These are phyloP conservation scores for Staphylotrichum tortipilum DNA, from an alignment of 495 filamentous ascomycete species.

Conservation along the genomic window DNA sequence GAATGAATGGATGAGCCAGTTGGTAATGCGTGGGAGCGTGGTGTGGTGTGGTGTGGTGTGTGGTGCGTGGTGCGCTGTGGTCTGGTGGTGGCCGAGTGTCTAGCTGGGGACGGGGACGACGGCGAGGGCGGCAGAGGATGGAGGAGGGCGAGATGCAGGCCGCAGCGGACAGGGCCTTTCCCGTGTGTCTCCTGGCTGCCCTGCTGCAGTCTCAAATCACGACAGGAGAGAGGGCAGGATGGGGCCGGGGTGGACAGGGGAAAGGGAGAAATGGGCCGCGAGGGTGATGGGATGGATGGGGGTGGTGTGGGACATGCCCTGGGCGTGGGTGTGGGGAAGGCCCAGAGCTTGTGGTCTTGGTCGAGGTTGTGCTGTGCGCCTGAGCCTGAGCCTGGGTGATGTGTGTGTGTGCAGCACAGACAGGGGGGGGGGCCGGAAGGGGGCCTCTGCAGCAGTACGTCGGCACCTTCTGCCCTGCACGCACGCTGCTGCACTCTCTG, in stretches of 20 bases:
- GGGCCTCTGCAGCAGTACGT: no score
- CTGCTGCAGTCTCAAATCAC: slow-evolving; percentile 8
- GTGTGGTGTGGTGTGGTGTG: slow-evolving; percentile 4
- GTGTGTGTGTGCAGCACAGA: slow-evolving; percentile 2
- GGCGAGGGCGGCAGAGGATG: slow-evolving; percentile 14
- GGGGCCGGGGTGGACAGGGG: not conserved
- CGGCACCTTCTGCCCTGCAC: no score
- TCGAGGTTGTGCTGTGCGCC: no score
- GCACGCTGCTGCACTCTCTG: no score
- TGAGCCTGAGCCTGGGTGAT: no score
- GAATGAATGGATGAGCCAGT: not conserved
- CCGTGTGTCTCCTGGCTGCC: slow-evolving; percentile 5
- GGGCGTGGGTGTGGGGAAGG: no score
- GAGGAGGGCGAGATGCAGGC: slow-evolving; percentile 12
- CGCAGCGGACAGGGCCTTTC: slow-evolving; percentile 9
- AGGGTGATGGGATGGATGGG: no score
- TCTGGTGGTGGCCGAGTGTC: no score
- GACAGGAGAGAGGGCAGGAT: not conserved
- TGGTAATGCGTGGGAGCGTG: not conserved
- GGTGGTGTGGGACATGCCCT: not conserved
- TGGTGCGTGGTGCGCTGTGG: no score
- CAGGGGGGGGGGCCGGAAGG: no score
- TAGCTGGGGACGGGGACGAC: not conserved
- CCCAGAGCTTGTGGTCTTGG: no score
- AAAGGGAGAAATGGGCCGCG: no score